These are phyloP conservation scores for Citrus sp. DNA, from an alignment of 345 rosid species.

Conservation along the genomic window DNA sequence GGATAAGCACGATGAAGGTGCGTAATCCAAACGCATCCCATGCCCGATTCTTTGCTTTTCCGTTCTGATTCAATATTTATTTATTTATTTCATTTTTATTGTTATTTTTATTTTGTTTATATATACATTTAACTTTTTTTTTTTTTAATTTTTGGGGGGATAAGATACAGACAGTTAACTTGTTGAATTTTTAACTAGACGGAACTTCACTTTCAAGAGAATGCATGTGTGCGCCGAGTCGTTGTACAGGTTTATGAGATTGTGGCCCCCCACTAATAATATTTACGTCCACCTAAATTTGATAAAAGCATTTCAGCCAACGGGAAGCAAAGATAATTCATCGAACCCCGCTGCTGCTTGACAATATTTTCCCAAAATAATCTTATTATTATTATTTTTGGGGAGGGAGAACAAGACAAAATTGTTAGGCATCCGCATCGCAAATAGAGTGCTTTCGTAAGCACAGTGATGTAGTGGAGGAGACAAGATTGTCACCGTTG, in stretches of 20 bases:
- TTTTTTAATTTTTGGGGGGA: no score
- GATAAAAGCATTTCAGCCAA: not conserved
- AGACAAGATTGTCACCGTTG: no score
- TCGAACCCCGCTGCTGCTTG: not conserved
- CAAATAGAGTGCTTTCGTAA: no score
- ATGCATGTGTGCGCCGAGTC: not conserved
- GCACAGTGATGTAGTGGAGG: no score
- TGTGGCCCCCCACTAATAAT: not conserved
- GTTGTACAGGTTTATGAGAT: no score
- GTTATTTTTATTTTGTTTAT: not conserved
- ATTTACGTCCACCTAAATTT: not conserved
- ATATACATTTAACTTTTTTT: not conserved
- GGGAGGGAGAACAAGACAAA: no score
- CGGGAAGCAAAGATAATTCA: not conserved
- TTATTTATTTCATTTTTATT: not conserved
- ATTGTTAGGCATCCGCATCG: no score
- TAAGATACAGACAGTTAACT: no score
- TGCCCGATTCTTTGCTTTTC: not conserved
- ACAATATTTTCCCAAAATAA: no score
- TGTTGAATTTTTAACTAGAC: not conserved
- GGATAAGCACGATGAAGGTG: not conserved
- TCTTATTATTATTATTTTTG: no score
- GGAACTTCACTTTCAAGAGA: not conserved
- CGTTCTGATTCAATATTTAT: not conserved
- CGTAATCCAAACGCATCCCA: constrained; percentile 1